phyloP scores from a whole-genome alignment of 2,329 filamentous ascomycete species.

The Ascomycota sp. region DNA sequence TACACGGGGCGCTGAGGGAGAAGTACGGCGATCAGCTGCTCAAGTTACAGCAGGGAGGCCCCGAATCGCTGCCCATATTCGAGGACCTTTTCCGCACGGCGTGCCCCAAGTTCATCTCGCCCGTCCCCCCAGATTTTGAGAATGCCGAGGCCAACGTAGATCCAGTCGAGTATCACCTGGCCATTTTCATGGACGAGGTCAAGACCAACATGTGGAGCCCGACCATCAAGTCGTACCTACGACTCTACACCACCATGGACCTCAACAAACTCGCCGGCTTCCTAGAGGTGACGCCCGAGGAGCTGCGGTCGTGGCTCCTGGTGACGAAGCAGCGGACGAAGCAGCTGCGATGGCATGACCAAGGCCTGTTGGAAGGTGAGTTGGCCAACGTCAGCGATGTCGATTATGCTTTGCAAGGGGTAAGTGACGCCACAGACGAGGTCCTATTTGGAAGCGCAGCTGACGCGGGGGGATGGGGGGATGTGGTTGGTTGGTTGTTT shows the following conservation, averaged over 20 bases:
- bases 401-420: constrained; percentile 89
- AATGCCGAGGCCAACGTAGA: constrained; percentile 91
- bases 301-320: constrained; percentile 78
- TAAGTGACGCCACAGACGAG: too few species aligned
- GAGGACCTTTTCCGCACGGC: constrained; percentile 94
- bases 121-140: constrained; percentile 92
- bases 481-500: too few species aligned
- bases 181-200: constrained; percentile 98
- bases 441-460: too few species aligned
- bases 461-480: too few species aligned
- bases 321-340: constrained; percentile 98
- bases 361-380: constrained; percentile 78
- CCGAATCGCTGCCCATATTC: constrained; percentile 86
- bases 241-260: constrained; percentile 99
- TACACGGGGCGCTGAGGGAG: constrained; percentile 92
- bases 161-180: constrained; percentile 88
- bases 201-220: constrained; percentile 98
- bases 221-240: constrained; percentile 94
- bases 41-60: constrained; percentile 87
- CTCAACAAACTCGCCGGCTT: constrained; percentile 95
- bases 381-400: constrained; percentile 84
- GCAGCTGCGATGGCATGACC: constrained; percentile 82
- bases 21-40: constrained; percentile 98
- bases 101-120: constrained; percentile 99
- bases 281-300: constrained; percentile 90